These are phyloP conservation scores for Colletotrichum australisinense DNA, from an alignment of 2,329 filamentous ascomycete genomes.

Conservation along the genomic window DNA sequence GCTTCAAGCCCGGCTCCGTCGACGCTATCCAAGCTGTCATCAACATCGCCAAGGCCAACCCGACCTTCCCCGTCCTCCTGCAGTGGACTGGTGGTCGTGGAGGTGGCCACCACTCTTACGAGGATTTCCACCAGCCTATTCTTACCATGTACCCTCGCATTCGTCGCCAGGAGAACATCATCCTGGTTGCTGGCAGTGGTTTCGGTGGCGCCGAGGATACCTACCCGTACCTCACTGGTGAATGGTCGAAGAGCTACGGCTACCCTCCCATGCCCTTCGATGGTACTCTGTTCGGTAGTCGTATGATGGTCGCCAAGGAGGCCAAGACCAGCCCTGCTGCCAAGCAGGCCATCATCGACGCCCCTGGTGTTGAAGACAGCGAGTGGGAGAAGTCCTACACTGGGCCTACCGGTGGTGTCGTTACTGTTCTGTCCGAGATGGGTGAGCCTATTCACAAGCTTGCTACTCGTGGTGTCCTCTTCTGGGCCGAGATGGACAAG, in stretches of 20 bases:
- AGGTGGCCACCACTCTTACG: constrained; percentile 93
- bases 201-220: constrained; percentile 92
- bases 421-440: constrained; percentile 98
- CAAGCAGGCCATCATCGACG: constrained; percentile 91
- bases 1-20: constrained; percentile 92
- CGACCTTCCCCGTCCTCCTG: constrained; percentile 89
- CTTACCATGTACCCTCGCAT: constrained; percentile 92
- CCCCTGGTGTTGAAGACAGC: constrained; percentile 81
- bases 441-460: constrained; percentile 99
- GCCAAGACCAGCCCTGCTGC: constrained; percentile 87
- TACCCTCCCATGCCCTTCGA: constrained; percentile 96
- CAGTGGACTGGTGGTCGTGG: constrained; percentile 97
- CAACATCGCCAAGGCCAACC: constrained; percentile 95
- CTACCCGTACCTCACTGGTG: constrained; percentile 90
- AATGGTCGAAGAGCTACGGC: constrained; percentile 87
- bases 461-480: constrained; percentile 92
- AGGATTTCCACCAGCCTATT: constrained; percentile 94
- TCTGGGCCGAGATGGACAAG: constrained; percentile 99
- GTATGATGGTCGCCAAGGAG: constrained; percentile 96
- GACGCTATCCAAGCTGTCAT: constrained; percentile 91
- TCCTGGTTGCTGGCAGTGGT: constrained; percentile 89
- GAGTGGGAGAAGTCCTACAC: constrained; percentile 96
- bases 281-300: constrained; percentile 89
- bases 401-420: constrained; percentile 89
- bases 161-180: constrained; percentile 85